These are phyloP conservation scores for Pythium utonaiense DNA, from an alignment of 352 stramenopile genomes.

Conservation along the genomic window DNA sequence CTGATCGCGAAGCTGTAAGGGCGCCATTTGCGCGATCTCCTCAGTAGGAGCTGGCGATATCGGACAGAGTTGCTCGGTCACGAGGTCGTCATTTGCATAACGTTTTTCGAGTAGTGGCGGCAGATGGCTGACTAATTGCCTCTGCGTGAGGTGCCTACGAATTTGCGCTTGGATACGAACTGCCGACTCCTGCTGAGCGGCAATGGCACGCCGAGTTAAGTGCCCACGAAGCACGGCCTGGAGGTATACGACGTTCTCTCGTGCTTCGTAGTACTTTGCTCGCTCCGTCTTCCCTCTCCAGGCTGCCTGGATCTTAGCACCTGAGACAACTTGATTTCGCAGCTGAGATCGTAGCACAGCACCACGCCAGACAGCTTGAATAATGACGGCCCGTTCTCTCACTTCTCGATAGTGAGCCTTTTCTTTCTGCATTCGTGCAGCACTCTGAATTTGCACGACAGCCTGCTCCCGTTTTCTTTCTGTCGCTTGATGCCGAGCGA, in stretches of 20 bases:
- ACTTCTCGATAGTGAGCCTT: slow-evolving; percentile 14
- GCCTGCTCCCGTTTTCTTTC: slow-evolving; percentile 14
- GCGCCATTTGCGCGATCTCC: too few relatives aligned
- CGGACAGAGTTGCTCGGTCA: too few relatives aligned
- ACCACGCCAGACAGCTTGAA: slow-evolving; percentile 31
- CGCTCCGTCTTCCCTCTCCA: slow-evolving; percentile 25
- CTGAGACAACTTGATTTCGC: slow-evolving; percentile 7
- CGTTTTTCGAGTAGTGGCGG: slow-evolving; percentile 1
- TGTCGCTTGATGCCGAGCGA: slow-evolving; percentile 8
- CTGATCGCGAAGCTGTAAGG: too few relatives aligned
- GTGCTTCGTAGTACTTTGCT: slow-evolving; percentile 17
- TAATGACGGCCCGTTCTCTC: slow-evolving; percentile 11
- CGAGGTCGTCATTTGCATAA: too few relatives aligned
- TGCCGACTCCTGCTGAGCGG: slow-evolving; percentile 18
- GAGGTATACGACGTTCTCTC: slow-evolving; percentile 24
- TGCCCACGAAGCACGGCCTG: slow-evolving; percentile 24
- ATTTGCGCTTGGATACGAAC: slow-evolving; percentile 26
- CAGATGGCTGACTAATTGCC: background rate
- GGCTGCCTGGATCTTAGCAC: slow-evolving; percentile 25
- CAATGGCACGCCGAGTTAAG: slow-evolving; percentile 14
- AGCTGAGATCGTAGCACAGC: slow-evolving; percentile 11
- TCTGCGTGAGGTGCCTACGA: slow-evolving; percentile 14
- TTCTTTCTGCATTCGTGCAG: slow-evolving; percentile 23
- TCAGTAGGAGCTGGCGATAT: too few relatives aligned
- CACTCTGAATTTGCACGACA: slow-evolving; percentile 26